Evolutionary conservation across 805 yeast genomes (phyloP), one percentile per base, ranked within the genome.

Genomic region (Saturnispora halmiae): DNA sequence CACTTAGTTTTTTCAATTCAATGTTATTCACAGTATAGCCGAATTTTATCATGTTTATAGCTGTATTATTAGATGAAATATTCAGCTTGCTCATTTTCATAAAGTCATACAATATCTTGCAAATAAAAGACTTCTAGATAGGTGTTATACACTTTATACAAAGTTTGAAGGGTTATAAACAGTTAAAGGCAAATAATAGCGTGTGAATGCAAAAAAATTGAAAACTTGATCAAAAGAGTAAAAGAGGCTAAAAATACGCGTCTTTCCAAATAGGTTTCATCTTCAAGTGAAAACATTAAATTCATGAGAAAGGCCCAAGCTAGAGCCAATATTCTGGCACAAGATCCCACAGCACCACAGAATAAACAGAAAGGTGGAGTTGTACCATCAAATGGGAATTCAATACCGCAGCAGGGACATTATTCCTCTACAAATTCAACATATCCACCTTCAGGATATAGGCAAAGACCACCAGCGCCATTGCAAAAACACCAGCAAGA

Each of bases 251-350:
- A 30, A 22, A 20, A 37, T 22, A 31, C 41, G 41, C 41, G 36
- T 38, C 15, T 15, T 14, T 7, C 26, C 10, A n/a, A n/a, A 7
- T 22, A 22, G 6, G 33, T 22, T 28, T 20, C 32, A 28, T 9
- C 33, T 36, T 20, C 22, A 29, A 29, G 11, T 21, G 14, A 16
- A 13, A n/a, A 20, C 9, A 14, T 13, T 9, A 34, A 25, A 15
- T 15, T 7, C 22, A 46, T 46, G 48, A 51, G 42, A 14, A 53
- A 51, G 33, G 42, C 57, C 26, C 55, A 54, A 20, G 6, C 54
- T 2, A 51, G 58, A 34, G 53, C 55, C 18, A 47, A 55, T 39
- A 42, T 55, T 4, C 25, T 55, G 34, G 50, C 42, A 8, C 42
- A 47, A 38, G 57, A 51, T 14, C 32, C 37, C 4, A 19, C 42